A percentile compares a stretch with the other conserved stretches of the same genome.
phyloP scores from a whole-genome alignment of 2,329 filamentous ascomycete genomes.

The Coniochaeta ligniaria region DNA sequence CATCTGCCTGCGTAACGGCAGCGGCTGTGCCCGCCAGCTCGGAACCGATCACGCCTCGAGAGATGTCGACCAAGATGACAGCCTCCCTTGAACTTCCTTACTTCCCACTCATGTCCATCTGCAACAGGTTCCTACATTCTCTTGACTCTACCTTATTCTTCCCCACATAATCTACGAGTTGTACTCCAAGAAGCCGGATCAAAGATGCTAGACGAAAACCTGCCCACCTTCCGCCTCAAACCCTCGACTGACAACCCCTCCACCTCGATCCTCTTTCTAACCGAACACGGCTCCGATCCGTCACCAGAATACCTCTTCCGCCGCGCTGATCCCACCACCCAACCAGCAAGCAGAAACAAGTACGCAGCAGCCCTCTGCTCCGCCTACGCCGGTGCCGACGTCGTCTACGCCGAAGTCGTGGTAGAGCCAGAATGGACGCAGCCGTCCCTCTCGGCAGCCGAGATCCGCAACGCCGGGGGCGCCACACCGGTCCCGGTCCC shows the following conservation, averaged over 20 bases:
- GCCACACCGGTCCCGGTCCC: slow-evolving; percentile 53
- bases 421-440: slow-evolving; percentile 82
- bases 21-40: background rate
- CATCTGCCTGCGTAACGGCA: background rate
- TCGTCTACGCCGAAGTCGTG: slow-evolving; percentile 82
- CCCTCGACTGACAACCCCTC: slow-evolving; percentile 44
- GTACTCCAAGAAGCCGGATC: background rate
- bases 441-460: slow-evolving; percentile 72
- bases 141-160: background rate
- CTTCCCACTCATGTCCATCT: background rate
- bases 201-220: slow-evolving; percentile 84
- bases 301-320: slow-evolving; percentile 73
- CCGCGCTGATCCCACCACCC: slow-evolving; percentile 62
- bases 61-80: background rate
- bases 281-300: slow-evolving; percentile 73
- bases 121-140: background rate
- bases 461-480: slow-evolving; percentile 54
- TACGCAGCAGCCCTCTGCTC: slow-evolving; percentile 86
- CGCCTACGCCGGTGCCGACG: slow-evolving; percentile 61
- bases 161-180: background rate
- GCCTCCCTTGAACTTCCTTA: background rate
- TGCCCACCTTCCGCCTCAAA: slow-evolving; percentile 63
- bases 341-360: slow-evolving; percentile 64
- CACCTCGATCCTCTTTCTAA: slow-evolving; percentile 51
- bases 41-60: background rate